Base-by-base conservation (phyloP, 192 early-diverging fungal species). In the Umbelopsis ramanniana region DNA sequence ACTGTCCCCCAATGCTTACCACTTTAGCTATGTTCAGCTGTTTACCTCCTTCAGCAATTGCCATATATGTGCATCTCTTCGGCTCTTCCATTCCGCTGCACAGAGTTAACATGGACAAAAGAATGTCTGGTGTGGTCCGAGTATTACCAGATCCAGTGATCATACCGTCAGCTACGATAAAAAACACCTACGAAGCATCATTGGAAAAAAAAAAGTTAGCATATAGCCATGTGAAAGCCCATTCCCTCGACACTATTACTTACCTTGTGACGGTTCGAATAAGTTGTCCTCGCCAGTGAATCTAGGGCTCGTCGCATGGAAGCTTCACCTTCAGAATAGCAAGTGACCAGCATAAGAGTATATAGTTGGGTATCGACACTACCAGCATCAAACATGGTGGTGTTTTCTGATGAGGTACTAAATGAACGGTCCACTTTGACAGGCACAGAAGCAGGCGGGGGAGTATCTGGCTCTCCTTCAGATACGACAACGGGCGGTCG, bases 151-250 rank as follows among this genome's bases (percentile, higher is more conserved):
- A 85, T 26, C 95, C 95, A 45, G 84, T 94, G 71, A 97, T 91
- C 33, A 93, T 88, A 54, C 95, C 95, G 70, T 97, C 95, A 2
- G 93, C 90, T 66, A 97, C 86, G 38, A 95, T 88, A 57, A 96
- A 87, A 48, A 95, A 74, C 40, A 95, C 83, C 82, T 94, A n/a
- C 37, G 33, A 14, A 6, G 35, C 17, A 19, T 14, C 33, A 21
- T 17, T 10, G 6, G 3, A 21, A 15, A 17, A 12, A 10, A 37
- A 33, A 19, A 14, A 63, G 12, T 17, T 19, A 35, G 26, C 2
- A 37, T 19, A 14, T 1, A 15, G 0, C 29, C 0, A n/a, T 50
- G 48, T 29, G 29, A 29, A 29, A 50, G 23, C 12, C 23, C 26
- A 5, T 54, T 26, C 4, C 23, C 53, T 29, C 40, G 1, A 43